Base-by-base conservation (phyloP, 768 basidiomycete species). In the Termitomyces sp. region DNA sequence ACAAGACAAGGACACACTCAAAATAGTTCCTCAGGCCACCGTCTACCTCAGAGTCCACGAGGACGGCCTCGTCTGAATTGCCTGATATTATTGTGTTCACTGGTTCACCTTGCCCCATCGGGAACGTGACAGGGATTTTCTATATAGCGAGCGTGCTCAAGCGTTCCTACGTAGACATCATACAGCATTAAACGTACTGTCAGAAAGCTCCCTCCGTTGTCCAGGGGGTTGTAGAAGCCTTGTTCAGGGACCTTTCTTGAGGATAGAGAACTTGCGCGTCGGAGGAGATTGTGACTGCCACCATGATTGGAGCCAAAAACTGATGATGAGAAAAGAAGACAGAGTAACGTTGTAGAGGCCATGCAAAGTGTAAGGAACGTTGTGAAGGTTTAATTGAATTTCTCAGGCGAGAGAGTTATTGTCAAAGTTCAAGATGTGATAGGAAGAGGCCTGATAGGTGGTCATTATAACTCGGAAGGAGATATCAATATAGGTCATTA, bases 1-100 rank as follows among this genome's bases (percentile, higher is more conserved):
- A 43, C 30, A 23, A 25, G 28, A 49, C 21, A 30, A 42, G 28
- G 25, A 79, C 89, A 62, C 63, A 93, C 91, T 86, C 71, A 66
- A 84, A 89, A 72, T 87, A 95, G 66, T 94, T 96, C 39, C 82
- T 76, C 51, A 94, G 71, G 3, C 94, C 92, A 14, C 94, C 94
- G 47, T 88, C 68, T 3, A 66, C 63, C 61, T 82, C 67, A 16
- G 74, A 72, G 61, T 86, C 81, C 23, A 82, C 76, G 44, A 94
- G 78, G 2, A 95, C 88, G 5, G 70, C 75, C 3, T 76, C 58
- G 63, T 92, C 88, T 3, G 94, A 96, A 44, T 84, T 76, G 9
- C 79, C 88, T 23, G 89, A 86, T 21, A 97, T 72, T 63, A 97
- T 89, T 53, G 78, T 76, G 63, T 97, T 97, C 43, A 96, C 70